Evolutionary conservation across 805 yeast genomes (phyloP), one percentile per base, ranked within the genome.

Genomic region (Lachancea cidri): DNA sequence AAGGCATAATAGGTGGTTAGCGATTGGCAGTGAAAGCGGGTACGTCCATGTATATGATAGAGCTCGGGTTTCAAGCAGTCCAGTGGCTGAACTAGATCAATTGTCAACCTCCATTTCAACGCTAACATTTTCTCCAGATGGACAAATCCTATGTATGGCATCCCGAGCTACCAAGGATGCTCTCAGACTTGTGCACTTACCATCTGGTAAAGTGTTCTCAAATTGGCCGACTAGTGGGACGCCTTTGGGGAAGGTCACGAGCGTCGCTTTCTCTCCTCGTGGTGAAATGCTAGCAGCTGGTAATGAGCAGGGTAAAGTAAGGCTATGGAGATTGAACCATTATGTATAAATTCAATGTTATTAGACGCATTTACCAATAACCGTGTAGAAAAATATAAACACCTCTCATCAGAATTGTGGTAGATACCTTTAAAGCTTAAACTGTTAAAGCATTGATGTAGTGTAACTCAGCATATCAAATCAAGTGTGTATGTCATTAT

Each of bases 171-270:
- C 81, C 66, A 79, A 82, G 53, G 98, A 93, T 62, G 86, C 96
- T 3, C 69, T 93, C 46, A 76, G 89, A 55, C 61, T 93, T 48
- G 89, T 87, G 9, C 98, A 93, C 59, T 65, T 91, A 43, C 96
- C 97, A 17, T 74, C 85, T 18, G 86, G 91, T 49, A 76, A 86
- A 15, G 95, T 86, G 5, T 93, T 81, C 66, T 72, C 81, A 36
- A 93, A 93, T 68, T 93, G 98, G 98, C 99, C 99, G 14, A 93
- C 98, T 2, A 81, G 91, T 39, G 88, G 88, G 4, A 91, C 98
- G 1, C 98, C 98, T 8, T 73, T 93, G 50, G 99, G 98, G n/a
- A 79, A 83, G 50, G 96, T 93, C 25, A 86, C 96, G 0, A 65
- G 81, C 14, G 82, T 79, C 2, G 76, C 79, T 13, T 91, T 91